These are phyloP conservation scores for Naematelia encephala DNA, from an alignment of 768 basidiomycete genomes.

Conservation along the genomic window DNA sequence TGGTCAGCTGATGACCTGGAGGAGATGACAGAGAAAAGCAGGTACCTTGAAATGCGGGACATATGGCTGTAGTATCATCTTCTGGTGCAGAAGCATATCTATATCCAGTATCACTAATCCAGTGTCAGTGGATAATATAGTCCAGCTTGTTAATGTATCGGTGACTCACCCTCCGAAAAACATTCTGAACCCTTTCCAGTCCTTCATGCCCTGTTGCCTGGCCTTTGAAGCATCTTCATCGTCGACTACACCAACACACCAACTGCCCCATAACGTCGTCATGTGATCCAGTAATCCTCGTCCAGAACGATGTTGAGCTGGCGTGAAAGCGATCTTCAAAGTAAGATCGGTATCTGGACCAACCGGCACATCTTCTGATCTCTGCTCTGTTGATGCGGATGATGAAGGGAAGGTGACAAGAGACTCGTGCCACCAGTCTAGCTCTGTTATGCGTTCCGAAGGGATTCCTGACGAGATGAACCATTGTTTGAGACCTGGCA, in stretches of 20 bases:
- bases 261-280: conserved; percentile 49
- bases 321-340: conserved; percentile 47
- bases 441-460: conserved; percentile 35
- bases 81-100: conserved; percentile 46
- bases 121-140: not conserved
- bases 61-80: conserved; percentile 37
- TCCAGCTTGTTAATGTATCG: not conserved
- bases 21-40: not conserved
- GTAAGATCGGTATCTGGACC: conserved; percentile 15
- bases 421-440: conserved; percentile 49
- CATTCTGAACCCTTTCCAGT: conserved; percentile 42
- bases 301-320: conserved; percentile 49
- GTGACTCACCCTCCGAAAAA: conserved; percentile 48
- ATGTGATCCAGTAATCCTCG: conserved; percentile 48
- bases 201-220: conserved; percentile 32
- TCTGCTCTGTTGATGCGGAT: conserved; percentile 4
- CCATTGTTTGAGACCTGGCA: conserved; percentile 44
- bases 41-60: conserved; percentile 48
- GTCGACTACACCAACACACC: conserved; percentile 43
- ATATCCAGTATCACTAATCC: conserved; percentile 47
- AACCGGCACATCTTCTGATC: not conserved
- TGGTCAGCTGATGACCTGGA: not conserved
- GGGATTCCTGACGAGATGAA: conserved; percentile 44
- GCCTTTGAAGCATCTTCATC: conserved; percentile 13
- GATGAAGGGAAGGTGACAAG: conserved; percentile 29